Base-by-base conservation (phyloP, 78 protist species). In the Dictyostelium capitatum region DNA sequence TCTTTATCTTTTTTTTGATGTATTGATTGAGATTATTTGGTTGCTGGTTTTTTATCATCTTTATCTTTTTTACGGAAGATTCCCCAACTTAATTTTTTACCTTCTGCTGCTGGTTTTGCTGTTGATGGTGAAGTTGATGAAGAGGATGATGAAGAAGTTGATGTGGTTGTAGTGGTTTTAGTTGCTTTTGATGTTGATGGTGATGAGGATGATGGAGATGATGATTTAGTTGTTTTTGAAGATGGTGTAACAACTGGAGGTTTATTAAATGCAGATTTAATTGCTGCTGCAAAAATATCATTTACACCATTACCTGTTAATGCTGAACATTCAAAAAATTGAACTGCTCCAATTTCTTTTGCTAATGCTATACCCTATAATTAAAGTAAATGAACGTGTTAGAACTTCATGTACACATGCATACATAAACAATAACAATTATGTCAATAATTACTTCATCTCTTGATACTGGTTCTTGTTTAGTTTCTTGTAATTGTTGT, bases 261-360 rank as follows among this genome's bases (percentile, higher is more conserved):
- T 51, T 87, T 87, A 74, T 78, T 77, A 28, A 87, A 87, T 5
- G 93, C 93, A n/a, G 93, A 73, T 43, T 77, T 74, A 59, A 87
- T 74, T 32, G 93, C 83, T 19, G 64, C 51, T 9, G 93, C 83
- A 79, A 87, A 87, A 48, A 87, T 74, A 30, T 87, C 93, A 64
- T 87, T 77, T 23, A 73, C 81, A 74, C 95, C 97, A 15, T 87
- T 28, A 72, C 97, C 98, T 53, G 98, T 98, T 32, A 95, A 79
- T 30, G 99, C 99, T 8, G 98, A 96, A 96, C 99, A 98, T 54
- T 98, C 99, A 74, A 97, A 67, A 91, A 97, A 97, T 25, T 83
- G 78, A 48, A 56, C 95, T n/a, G 98, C 98, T 37, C 74, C 82
- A 79, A 97, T 96, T 28, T 95, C 79, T 25, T 85, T 54, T 47